Conservation (phyloP, 2,329 filamentous ascomycete species). For the Neofusicoccum parvum region DNA sequence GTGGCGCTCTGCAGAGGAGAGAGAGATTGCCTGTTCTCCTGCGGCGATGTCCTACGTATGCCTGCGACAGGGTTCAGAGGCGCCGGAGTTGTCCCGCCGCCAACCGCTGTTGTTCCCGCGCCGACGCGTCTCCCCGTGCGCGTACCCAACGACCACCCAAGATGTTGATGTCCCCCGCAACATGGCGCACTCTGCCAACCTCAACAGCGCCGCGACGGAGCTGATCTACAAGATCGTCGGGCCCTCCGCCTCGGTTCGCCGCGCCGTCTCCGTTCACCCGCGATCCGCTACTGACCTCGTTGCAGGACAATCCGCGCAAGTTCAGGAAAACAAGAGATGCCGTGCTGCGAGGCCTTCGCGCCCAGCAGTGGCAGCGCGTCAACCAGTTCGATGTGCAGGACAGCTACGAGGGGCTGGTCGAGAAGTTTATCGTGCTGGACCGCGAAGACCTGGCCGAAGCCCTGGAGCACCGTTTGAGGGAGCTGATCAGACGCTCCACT, state of each 20-base stretch:
- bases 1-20: neutral
- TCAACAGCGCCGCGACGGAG: conserved; percentile 68
- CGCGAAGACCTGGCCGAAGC: conserved; percentile 78
- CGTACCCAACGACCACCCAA: conserved; percentile 14
- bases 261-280: too few relatives aligned
- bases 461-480: conserved; percentile 59
- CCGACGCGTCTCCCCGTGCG: conserved; percentile 14
- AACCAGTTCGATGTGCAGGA: conserved; percentile 53
- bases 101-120: conserved; percentile 1
- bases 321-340: conserved; percentile 43
- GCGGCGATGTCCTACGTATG: neutral
- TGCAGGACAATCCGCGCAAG: conserved; percentile 23
- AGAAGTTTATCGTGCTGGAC: conserved; percentile 81
- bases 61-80: neutral
- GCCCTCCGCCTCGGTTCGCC: conserved; percentile 30
- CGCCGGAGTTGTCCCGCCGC: neutral
- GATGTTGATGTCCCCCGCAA: conserved; percentile 1
- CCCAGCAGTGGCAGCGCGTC: conserved; percentile 47
- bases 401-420: conserved; percentile 62
- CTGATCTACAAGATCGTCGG: conserved; percentile 67
- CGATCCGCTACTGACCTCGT: conserved; percentile 23
- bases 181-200: conserved; percentile 72
- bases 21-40: conserved; percentile 2
- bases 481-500: conserved; percentile 56
- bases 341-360: conserved; percentile 42